These are phyloP conservation scores for Gleditsia sinensis DNA, from an alignment of 306 rosid genomes.

Conservation along the genomic window DNA sequence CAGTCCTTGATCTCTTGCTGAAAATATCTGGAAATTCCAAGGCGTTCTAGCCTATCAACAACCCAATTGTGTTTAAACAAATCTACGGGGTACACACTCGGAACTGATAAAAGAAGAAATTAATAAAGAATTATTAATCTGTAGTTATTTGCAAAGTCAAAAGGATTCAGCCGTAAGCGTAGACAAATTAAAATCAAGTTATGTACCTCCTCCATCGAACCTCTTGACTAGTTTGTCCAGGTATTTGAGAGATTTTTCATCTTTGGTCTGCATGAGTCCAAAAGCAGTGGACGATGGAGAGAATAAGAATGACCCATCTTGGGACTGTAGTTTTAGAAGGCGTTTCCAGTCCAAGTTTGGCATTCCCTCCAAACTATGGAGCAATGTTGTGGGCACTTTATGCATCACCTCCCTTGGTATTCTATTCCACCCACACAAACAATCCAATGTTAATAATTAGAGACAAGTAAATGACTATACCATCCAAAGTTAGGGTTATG, in stretches of 20 bases:
- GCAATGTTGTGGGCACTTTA: conserved; percentile 66
- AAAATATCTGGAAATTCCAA: conserved; percentile 75
- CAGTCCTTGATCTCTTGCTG: conserved; percentile 54
- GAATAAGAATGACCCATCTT: conserved; percentile 75
- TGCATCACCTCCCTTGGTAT: conserved; percentile 80
- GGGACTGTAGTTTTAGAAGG: conserved; percentile 69
- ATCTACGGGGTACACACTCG: conserved; percentile 84
- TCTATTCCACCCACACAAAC: conserved; percentile 37
- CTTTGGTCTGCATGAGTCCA: conserved; percentile 60
- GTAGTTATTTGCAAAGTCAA: too few species aligned
- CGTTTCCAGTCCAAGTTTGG: conserved; percentile 64
- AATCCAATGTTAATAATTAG: too few species aligned
- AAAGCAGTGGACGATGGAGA: conserved; percentile 89
- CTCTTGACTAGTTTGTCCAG: conserved; percentile 40
- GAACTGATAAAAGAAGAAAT: conserved; percentile 44
- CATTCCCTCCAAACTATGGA: conserved; percentile 93
- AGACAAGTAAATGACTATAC: too few species aligned
- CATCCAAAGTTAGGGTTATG: background rate
- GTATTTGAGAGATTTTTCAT: conserved; percentile 53
- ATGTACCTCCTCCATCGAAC: conserved; percentile 82
- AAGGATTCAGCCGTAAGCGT: too few species aligned
- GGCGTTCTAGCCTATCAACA: conserved; percentile 68
- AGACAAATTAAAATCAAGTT: background rate
- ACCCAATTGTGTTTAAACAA: conserved; percentile 79
- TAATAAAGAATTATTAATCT: too few species aligned